These are phyloP conservation scores for Eucalyptus marginata DNA, from an alignment of 345 rosid genomes.

Conservation along the genomic window DNA sequence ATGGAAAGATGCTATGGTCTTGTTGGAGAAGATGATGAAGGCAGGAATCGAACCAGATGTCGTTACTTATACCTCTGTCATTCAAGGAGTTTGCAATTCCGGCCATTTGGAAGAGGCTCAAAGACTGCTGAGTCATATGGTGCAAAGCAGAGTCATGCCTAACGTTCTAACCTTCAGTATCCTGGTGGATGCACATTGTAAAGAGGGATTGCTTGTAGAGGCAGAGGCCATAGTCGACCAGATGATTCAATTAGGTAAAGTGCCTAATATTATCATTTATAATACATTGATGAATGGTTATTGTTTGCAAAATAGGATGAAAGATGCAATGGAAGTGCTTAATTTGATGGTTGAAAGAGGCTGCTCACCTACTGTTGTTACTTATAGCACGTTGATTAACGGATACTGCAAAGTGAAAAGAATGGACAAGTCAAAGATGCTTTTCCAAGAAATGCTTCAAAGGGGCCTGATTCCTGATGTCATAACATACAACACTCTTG, in stretches of 20 bases:
- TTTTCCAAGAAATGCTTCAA: not conserved
- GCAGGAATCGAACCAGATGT: fast-evolving
- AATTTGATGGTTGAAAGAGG: not conserved
- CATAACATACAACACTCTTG: not conserved
- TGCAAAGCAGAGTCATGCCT: not conserved
- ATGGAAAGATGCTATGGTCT: not conserved
- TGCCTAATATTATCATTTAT: fast-evolving
- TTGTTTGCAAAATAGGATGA: not conserved
- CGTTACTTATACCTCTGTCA: not conserved
- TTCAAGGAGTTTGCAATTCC: not conserved
- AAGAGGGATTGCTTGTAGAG: not conserved
- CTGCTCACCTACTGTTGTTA: not conserved
- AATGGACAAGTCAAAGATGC: not conserved
- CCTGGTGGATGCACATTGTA: not conserved
- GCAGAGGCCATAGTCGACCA: not conserved
- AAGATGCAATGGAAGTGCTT: not conserved
- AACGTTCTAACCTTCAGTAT: fast-evolving
- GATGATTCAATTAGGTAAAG: not conserved
- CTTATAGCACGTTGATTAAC: not conserved
- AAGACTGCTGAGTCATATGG: not conserved
- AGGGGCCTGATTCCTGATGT: not conserved
- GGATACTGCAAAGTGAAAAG: not conserved
- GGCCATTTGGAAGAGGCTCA: not conserved
- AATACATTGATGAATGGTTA: not conserved
- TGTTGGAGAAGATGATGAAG: not conserved